phyloP scores from a whole-genome alignment of 805 yeast species.

The Candida qinlingensis region DNA sequence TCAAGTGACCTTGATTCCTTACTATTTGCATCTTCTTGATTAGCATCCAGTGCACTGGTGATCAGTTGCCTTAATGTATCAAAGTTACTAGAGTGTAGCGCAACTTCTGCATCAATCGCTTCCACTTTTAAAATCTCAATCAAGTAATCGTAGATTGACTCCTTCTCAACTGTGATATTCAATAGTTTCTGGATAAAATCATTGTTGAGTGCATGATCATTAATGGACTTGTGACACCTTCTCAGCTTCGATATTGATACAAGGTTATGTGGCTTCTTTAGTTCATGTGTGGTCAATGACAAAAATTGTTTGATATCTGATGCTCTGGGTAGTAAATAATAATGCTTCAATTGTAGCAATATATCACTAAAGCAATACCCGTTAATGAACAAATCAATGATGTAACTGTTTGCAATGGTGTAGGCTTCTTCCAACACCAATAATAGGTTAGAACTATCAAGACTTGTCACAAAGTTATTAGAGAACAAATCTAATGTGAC shows the following conservation, averaged over 20 bases:
- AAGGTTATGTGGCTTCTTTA: conserved; percentile 35
- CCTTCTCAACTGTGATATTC: conserved; percentile 36
- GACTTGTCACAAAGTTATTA: conserved; percentile 25
- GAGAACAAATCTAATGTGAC: conserved; percentile 25
- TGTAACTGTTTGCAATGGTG: conserved; percentile 55
- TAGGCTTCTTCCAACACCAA: conserved; percentile 58
- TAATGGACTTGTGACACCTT: conserved; percentile 24
- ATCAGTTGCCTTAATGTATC: conserved; percentile 40
- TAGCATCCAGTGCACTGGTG: conserved; percentile 32
- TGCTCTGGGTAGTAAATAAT: conserved; percentile 52
- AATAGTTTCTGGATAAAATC: conserved; percentile 26
- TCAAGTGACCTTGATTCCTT: conserved; percentile 23
- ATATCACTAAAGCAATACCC: conserved; percentile 53
- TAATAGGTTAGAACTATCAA: conserved; percentile 41
- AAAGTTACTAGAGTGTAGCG: conserved; percentile 40
- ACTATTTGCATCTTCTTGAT: conserved; percentile 8
- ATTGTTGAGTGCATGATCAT: conserved; percentile 7
- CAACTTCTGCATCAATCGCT: conserved; percentile 49
- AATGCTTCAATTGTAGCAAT: conserved; percentile 45
- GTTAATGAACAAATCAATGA: conserved; percentile 50
- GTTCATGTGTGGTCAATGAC: conserved; percentile 44
- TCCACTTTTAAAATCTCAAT: conserved; percentile 47
- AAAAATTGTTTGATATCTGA: conserved; percentile 49
- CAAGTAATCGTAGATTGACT: conserved; percentile 35
- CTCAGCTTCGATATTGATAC: conserved; percentile 29